Base-by-base conservation (phyloP, 768 basidiomycete species). In the Xerocomellus chrysenteron region DNA sequence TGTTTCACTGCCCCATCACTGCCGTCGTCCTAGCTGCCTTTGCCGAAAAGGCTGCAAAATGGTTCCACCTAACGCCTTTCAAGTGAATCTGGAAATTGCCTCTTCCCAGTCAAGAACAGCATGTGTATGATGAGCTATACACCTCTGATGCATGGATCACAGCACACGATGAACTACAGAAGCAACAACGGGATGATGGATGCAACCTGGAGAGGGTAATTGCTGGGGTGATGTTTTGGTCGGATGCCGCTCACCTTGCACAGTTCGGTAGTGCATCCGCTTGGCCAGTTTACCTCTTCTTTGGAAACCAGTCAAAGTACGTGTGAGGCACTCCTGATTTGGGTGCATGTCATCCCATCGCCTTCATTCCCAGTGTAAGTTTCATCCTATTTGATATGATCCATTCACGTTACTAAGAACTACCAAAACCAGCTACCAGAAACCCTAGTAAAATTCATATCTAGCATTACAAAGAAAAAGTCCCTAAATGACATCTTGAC, bases 41-140 rank as follows among this genome's bases (percentile, higher is more conserved):
- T 7, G 7, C 54, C 0, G 62, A 64, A 9, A 21, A 19, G 2
- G 13, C 51, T 1, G 19, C 61, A 2, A 61, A 56, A n/a, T n/a
- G n/a, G n/a, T n/a, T n/a, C n/a, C n/a, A n/a, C n/a, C n/a, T n/a
- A n/a, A n/a, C n/a, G n/a, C 70, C 67, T 0, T 72, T 67, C 64
- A 62, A 62, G 45, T 49, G 50, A 0, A 57, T 63, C 9, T 70
- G 67, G 65, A 52, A 24, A 6, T 57, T 62, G 1, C 61, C 60
- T 0, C 0, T 48, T 2, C 53, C 52, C 0, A 54, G 56, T 7
- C 35, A 41, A 14, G 52, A 64, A 4, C 58, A 65, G 32, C 47
- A 57, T 1, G 19, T 70, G 0, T 65, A 65, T 12, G 66, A 67
- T 33, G 62, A 72, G n/a, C 42, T 69, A 4, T 72, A 68, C 45